These are phyloP conservation scores for Aegilops umbellulata DNA, from an alignment of 176 grass and related monocot genomes.

Conservation along the genomic window DNA sequence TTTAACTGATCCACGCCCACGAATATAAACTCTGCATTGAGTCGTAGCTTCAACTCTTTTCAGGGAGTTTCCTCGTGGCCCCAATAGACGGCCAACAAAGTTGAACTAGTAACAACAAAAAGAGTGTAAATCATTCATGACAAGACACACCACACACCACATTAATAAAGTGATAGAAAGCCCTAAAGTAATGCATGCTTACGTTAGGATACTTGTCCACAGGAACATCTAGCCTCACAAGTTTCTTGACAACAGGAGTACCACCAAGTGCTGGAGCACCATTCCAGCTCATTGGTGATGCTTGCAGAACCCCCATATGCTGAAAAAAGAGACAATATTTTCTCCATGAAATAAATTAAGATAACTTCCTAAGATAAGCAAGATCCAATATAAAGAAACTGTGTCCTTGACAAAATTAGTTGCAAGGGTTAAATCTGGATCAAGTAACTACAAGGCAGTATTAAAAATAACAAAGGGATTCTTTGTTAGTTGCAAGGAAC, in stretches of 20 bases:
- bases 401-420: neutral
- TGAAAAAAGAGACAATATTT: slow-evolving; percentile 51
- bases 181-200: slow-evolving; percentile 28
- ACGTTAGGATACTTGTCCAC: slow-evolving; percentile 90
- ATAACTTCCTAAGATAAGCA: neutral
- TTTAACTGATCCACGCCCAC: slow-evolving; percentile 90
- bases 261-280: slow-evolving; percentile 55
- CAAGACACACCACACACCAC: neutral
- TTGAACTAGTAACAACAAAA: slow-evolving; percentile 62
- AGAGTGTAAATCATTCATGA: slow-evolving; percentile 21
- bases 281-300: slow-evolving; percentile 68
- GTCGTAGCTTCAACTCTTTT: slow-evolving; percentile 98
- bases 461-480: neutral
- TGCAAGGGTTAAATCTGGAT: slow-evolving; percentile 14
- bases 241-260: slow-evolving; percentile 84
- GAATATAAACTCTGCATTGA: slow-evolving; percentile 98
- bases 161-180: slow-evolving; percentile 21
- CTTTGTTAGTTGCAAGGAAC: neutral
- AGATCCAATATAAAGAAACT: neutral
- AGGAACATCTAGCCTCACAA: slow-evolving; percentile 90
- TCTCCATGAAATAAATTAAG: slow-evolving; percentile 22
- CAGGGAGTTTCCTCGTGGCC: slow-evolving; percentile 94
- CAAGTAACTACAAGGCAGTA: neutral
- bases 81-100: slow-evolving; percentile 94
- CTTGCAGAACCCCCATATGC: slow-evolving; percentile 61